Percentiles rank a stretch among this genome's conserved stretches.
phyloP scores from a whole-genome alignment of 2,329 filamentous ascomycete species.

The Fusarium sp. region DNA sequence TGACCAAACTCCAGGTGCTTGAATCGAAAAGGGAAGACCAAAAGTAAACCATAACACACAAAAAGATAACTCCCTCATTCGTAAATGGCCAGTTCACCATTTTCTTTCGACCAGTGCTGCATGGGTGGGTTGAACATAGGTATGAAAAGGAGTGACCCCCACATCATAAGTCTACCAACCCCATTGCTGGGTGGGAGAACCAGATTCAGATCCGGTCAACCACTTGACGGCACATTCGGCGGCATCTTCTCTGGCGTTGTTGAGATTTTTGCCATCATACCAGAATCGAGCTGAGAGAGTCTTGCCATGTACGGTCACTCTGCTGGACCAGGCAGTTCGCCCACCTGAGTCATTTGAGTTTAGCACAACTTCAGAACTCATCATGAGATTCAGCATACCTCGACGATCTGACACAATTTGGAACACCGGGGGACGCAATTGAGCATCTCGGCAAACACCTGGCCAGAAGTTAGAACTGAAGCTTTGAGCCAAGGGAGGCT shows the following conservation, averaged over 20 bases:
- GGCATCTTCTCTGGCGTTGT: conserved; percentile 92
- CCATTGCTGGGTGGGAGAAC: conserved; percentile 46
- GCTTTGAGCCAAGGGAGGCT: background rate
- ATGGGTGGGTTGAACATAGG: conserved; percentile 9
- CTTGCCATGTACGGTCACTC: conserved; percentile 77
- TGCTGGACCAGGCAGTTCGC: conserved; percentile 90
- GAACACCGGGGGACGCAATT: conserved; percentile 70
- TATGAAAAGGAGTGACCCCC: conserved; percentile 14
- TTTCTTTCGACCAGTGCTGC: background rate
- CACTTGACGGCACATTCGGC: conserved; percentile 81
- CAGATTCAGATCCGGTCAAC: conserved; percentile 58
- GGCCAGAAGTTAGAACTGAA: conserved; percentile 21
- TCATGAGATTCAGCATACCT: conserved; percentile 63
- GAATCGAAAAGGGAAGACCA: conserved; percentile 22
- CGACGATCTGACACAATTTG: conserved; percentile 81
- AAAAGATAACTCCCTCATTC: conserved; percentile 21
- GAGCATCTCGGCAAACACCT: conserved; percentile 71
- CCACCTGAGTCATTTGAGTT: conserved; percentile 69
- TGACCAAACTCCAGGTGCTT: conserved; percentile 43
- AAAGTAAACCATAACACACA: conserved; percentile 11
- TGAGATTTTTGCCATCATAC: conserved; percentile 90
- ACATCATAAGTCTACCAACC: conserved; percentile 33
- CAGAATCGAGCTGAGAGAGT: conserved; percentile 82
- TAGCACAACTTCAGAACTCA: background rate
- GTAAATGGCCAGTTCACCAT: background rate